Conservation (phyloP, 2,329 filamentous ascomycete species). For the Phaeosphaeriaceae sp. region DNA sequence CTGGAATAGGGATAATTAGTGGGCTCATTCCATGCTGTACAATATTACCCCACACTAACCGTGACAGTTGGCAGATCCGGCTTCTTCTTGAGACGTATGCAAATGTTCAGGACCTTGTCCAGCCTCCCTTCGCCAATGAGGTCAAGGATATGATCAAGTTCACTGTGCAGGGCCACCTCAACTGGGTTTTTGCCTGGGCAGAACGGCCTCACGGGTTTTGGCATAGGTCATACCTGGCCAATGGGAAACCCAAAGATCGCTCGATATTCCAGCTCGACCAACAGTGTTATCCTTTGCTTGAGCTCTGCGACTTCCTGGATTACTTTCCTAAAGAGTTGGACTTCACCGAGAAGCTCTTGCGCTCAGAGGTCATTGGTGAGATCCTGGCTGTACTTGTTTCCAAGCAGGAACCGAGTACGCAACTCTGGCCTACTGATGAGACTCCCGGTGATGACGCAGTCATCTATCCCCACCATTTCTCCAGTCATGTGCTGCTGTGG, state of each 20-base stretch:
- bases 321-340: conserved; percentile 9
- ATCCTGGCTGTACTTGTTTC: conserved; percentile 8
- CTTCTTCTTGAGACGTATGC: conserved; percentile 10
- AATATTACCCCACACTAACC: background rate
- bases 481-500: conserved; percentile 17
- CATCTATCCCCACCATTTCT: conserved; percentile 17
- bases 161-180: conserved; percentile 8
- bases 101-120: conserved; percentile 2
- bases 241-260: conserved; percentile 14
- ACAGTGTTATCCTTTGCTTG: conserved; percentile 17
- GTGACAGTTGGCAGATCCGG: conserved; percentile 14
- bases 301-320: conserved; percentile 15
- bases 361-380: background rate
- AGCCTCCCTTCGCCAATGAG: background rate
- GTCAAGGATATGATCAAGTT: conserved; percentile 6
- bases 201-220: conserved; percentile 17
- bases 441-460: conserved; percentile 19
- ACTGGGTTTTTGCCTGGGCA: conserved; percentile 14
- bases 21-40: background rate
- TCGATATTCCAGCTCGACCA: conserved; percentile 16
- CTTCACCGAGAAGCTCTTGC: background rate
- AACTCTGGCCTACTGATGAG: conserved; percentile 16
- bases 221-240: conserved; percentile 20
- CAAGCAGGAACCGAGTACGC: conserved; percentile 7
- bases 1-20: conserved; percentile 21